A percentile compares a stretch with the other conserved stretches of the same genome.
Conservation (phyloP, 2,329 filamentous ascomycete species). For the Zalaria obscura region DNA sequence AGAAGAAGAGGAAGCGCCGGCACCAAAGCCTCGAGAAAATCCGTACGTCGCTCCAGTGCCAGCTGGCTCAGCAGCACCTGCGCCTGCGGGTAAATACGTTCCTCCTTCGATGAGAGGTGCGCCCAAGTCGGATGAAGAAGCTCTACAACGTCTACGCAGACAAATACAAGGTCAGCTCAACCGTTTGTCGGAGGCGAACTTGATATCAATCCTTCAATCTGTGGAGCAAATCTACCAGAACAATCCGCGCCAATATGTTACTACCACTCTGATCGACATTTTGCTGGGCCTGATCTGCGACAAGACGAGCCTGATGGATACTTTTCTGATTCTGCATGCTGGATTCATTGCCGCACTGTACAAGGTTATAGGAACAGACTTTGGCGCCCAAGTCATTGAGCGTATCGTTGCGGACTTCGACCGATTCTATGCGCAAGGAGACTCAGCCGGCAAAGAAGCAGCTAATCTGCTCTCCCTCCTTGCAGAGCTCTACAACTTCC, state of each 20-base stretch:
- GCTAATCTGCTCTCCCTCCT: slow-evolving; percentile 72
- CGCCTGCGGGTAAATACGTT: slow-evolving; percentile 58
- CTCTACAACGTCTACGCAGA: slow-evolving; percentile 53
- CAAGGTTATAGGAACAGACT: slow-evolving; percentile 74
- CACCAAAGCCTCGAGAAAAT: slow-evolving; percentile 55
- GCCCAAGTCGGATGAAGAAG: slow-evolving; percentile 50
- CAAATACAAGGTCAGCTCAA: slow-evolving; percentile 85
- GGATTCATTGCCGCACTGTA: slow-evolving; percentile 83
- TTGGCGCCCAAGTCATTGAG: slow-evolving; percentile 77
- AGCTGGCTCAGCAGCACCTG: slow-evolving; percentile 16
- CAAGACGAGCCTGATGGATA: slow-evolving; percentile 64
- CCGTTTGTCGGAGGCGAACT: slow-evolving; percentile 78
- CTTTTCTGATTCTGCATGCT: slow-evolving; percentile 79
- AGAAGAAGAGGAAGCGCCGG: slow-evolving; percentile 14
- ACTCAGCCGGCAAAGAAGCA: slow-evolving; percentile 40
- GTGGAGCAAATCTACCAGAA: slow-evolving; percentile 72
- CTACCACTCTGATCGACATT: slow-evolving; percentile 61
- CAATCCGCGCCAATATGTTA: slow-evolving; percentile 79
- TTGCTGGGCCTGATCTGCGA: slow-evolving; percentile 70
- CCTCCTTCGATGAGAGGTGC: slow-evolving; percentile 68
- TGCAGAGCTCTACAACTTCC: slow-evolving; percentile 82
- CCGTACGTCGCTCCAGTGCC: slow-evolving; percentile 66
- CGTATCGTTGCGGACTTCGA: slow-evolving; percentile 64
- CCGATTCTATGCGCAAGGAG: slow-evolving; percentile 35
- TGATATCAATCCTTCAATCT: slow-evolving; percentile 70